Evolutionary conservation across 1,284 basidiomycete genomes (phyloP), one percentile per base, ranked within the genome.

Genomic region (Kwoniella shivajii): DNA sequence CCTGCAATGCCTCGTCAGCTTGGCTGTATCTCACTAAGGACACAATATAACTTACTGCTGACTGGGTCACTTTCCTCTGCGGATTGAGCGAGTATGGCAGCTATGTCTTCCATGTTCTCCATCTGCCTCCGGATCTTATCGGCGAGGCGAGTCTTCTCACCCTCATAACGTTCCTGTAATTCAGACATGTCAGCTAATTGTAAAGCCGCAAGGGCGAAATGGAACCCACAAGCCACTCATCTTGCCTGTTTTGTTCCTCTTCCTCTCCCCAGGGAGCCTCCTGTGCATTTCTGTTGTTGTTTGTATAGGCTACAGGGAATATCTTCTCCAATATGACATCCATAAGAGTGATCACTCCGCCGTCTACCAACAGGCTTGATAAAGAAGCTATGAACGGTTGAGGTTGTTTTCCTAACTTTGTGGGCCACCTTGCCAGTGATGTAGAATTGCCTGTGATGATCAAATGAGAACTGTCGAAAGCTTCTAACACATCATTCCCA

Each of bases 361-460:
- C 95, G 63, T 95, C 90, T 0, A 85, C 75, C 0, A 86, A 87
- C 45, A 99, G 78, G 64, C 88, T 91, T 50, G 87, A 84, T 57
- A 98, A 75, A 1, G 88, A 88, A 0, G 91, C 84, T 27, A 92
- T 80, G 67, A 84, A 90, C 0, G 78, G 74, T 18, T 57, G 39
- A 4, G 71, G 74, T 54, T 83, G 82, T 65, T 91, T 90, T 3
- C 95, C 95, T 1, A 99, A 82, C 60, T 87, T 88, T 2, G 87
- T 82, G 69, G 97, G 85, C 95, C 95, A 99, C 0, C 84, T 83
- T 1, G 88, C 89, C 34, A 95, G 81, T 63, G 89, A 87, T 0
- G 89, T 87, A 0, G 89, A 89, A 75, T 99, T 99, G 1, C 90
- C 92, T 3, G 82, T 82, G 20, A 99, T 77, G 14, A 83, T 72